Evolutionary conservation across 805 yeast species (phyloP), one percentile per base, ranked within the genome.

Genomic region (Yamadazyma insecticola): DNA sequence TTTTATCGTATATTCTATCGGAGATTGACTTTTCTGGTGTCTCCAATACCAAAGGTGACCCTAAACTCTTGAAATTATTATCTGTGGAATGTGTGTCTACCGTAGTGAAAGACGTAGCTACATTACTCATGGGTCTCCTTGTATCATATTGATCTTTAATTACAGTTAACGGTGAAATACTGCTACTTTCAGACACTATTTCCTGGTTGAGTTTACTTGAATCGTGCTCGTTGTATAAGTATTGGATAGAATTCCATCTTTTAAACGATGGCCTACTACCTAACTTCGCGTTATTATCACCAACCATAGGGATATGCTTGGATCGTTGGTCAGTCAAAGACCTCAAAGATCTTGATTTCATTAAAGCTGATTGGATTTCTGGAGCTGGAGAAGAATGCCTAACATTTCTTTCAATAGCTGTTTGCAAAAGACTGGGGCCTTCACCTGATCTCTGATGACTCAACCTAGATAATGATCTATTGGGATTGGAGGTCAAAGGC

Each of bases 101-200:
- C n/a, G n/a, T n/a, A n/a, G n/a, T n/a, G n/a, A n/a, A n/a, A n/a
- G 25, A 13, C 2, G 29, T 24, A 6, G 33, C 27, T 14, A 16
- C 22, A 23, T 38, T 39, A 17, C 33, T 27, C 6, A 25, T 30
- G 2, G 57, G 58, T 13, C 51, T 25, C 30, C 28, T 45, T 13
- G 50, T 53, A 30, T 55, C 41, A 31, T 54, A 55, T 26, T 48
- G 45, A 26, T 56, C 60, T 24, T 44, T 35, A 13, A 55, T 35
- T 8, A 53, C 53, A 0, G 59, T 51, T 25, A 55, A 41, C 2
- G 61, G 60, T 2, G 59, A 53, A 2, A 51, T 25, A 26, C 54
- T 48, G 24, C 27, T 35, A 1, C 18, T 16, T 26, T 11, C 24
- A n/a, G 12, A 6, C 13, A 12, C 6, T n/a, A 13, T 12, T 22